Conservation (phyloP, 1,139 yeast genomes). For the Yamadazyma sp. region DNA sequence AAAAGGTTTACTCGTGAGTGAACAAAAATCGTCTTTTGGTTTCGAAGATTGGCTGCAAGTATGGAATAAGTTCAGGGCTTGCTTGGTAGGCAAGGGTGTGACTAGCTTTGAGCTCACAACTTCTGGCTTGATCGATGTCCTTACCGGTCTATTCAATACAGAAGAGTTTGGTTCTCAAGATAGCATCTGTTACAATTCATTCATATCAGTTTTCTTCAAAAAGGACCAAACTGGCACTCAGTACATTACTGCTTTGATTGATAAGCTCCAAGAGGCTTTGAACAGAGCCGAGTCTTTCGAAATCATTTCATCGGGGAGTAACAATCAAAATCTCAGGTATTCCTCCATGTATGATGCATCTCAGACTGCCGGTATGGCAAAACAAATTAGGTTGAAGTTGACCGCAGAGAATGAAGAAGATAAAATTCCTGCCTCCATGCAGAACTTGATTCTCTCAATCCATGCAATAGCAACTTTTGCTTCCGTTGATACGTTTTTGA, state of each 20-base stretch:
- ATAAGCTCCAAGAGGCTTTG: constrained; percentile 72
- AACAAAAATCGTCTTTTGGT: constrained; percentile 15
- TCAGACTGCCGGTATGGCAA: constrained; percentile 66
- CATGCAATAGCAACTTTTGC: constrained; percentile 88
- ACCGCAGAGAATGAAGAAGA: constrained; percentile 23
- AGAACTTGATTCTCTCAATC: constrained; percentile 59
- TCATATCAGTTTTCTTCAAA: constrained; percentile 46
- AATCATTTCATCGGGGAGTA: constrained; percentile 56
- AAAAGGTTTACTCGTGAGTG: constrained; percentile 15
- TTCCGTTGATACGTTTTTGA: constrained; percentile 66
- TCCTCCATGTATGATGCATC: constrained; percentile 17
- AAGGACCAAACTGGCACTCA: constrained; percentile 19
- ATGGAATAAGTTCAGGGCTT: constrained; percentile 47
- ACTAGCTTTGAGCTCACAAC: constrained; percentile 78
- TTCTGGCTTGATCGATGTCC: constrained; percentile 59
- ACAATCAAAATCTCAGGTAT: constrained; percentile 8
- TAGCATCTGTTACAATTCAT: constrained; percentile 40
- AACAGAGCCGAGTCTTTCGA: constrained; percentile 78
- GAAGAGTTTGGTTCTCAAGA: constrained; percentile 24
- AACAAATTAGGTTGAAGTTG: constrained; percentile 65
- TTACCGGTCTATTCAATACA: constrained; percentile 42
- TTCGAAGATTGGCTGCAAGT: constrained; percentile 42
- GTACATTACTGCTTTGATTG: constrained; percentile 24
- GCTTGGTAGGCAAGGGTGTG: constrained; percentile 25
- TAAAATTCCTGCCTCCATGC: constrained; percentile 29